Conservation (phyloP, 441 rosid genomes). For the Jatropha multifida region DNA sequence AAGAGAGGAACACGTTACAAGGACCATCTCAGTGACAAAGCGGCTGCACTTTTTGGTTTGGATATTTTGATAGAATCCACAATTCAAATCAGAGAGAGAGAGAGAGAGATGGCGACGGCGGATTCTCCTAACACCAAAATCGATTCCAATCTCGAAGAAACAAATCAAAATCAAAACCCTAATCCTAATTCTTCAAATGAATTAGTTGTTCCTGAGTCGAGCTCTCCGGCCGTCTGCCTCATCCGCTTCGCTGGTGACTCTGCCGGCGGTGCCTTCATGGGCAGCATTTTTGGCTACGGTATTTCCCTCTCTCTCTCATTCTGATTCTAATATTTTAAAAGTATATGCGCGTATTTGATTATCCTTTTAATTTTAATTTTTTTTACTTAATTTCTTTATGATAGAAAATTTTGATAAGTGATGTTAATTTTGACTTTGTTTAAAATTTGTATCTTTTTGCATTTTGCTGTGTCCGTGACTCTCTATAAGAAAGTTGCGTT, state of each 20-base stretch:
- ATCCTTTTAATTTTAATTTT: not conserved
- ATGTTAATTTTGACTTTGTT: too few species aligned
- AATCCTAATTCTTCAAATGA: constrained; percentile 38
- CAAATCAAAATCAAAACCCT: constrained; percentile 22
- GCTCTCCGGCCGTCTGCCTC: constrained; percentile 62
- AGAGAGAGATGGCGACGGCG: constrained; percentile 41
- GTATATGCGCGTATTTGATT: too few species aligned
- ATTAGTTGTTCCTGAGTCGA: constrained; percentile 32
- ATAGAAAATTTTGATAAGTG: not conserved
- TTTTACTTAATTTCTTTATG: not conserved
- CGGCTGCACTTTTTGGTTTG: not conserved
- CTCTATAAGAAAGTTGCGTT: too few species aligned
- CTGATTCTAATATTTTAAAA: not conserved
- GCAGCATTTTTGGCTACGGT: constrained; percentile 87
- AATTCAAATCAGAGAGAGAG: not conserved
- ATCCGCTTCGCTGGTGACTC: constrained; percentile 73
- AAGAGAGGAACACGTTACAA: not conserved
- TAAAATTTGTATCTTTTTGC: too few species aligned
- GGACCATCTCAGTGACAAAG: not conserved
- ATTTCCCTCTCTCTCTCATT: not conserved
- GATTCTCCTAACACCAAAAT: constrained; percentile 43
- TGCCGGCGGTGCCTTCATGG: constrained; percentile 86
- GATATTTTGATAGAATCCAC: not conserved
- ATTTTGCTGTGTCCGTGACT: too few species aligned
- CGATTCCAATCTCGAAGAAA: constrained; percentile 32